Conservation (phyloP, 202 grass and related monocot genomes). For the Carex sylvatica region DNA sequence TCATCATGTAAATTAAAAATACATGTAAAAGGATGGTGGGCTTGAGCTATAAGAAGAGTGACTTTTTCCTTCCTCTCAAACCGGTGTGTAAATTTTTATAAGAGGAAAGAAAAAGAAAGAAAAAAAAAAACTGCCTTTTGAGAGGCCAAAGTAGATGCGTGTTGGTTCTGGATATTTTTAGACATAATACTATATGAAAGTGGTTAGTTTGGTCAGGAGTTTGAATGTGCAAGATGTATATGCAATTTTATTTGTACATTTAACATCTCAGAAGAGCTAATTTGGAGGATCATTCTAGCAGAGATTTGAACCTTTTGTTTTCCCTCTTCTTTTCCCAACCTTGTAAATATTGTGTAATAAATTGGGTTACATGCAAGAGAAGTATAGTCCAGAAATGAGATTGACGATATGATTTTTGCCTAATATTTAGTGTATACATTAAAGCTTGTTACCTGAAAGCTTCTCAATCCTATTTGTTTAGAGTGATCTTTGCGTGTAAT, state of each 20-base stretch:
- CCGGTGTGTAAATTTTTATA: neutral
- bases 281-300: slow-evolving; percentile 27
- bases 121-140: neutral
- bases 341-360: slow-evolving; percentile 35
- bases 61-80: neutral
- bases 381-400: neutral
- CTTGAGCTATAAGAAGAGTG: slow-evolving; percentile 4
- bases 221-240: slow-evolving; percentile 21
- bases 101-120: neutral
- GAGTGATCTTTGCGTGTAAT: neutral
- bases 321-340: neutral
- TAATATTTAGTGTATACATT: neutral
- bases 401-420: neutral
- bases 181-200: slow-evolving; percentile 10
- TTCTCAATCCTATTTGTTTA: neutral
- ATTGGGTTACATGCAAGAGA: neutral
- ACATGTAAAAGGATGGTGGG: slow-evolving; percentile 13
- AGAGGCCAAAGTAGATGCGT: slow-evolving; percentile 13
- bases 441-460: neutral
- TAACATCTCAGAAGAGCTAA: slow-evolving; percentile 19
- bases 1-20: slow-evolving; percentile 29
- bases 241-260: slow-evolving; percentile 24
- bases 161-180: neutral
- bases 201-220: slow-evolving; percentile 10
- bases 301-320: slow-evolving; percentile 15